Evolutionary conservation across 345 rosid species (phyloP).

Genomic region (Lepidium sativum): DNA sequence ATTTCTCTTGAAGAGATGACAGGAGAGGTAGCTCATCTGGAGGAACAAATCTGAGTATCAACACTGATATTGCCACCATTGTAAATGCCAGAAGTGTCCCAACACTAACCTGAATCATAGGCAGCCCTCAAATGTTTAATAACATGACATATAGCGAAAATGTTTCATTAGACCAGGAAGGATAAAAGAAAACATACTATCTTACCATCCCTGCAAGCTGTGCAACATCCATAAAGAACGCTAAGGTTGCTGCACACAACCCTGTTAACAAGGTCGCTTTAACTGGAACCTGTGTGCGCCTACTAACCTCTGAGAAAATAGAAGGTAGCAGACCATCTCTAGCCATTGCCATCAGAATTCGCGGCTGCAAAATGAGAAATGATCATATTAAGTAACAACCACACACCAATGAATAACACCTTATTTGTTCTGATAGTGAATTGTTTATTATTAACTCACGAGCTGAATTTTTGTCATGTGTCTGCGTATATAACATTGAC

Average conservation of each 20-base stretch:
- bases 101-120: conserved; percentile 74
- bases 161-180: not conserved
- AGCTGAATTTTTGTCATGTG: not conserved
- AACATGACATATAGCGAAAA: not conserved
- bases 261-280: conserved; percentile 75
- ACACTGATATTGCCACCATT: conserved; percentile 86
- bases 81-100: conserved; percentile 98
- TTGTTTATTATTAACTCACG: not conserved
- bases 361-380: conserved; percentile 45
- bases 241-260: conserved; percentile 52
- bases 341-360: conserved; percentile 92
- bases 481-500: not conserved
- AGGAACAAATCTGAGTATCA: conserved; percentile 89
- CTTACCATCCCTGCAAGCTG: conserved; percentile 90
- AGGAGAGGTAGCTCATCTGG: conserved; percentile 88
- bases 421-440: not conserved
- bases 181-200: not conserved
- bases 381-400: not conserved
- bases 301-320: conserved; percentile 70
- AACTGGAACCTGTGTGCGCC: conserved; percentile 62
- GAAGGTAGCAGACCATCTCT: conserved; percentile 88
- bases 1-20: conserved; percentile 64
- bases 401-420: not conserved
- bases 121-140: conserved; percentile 1
- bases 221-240: conserved; percentile 78